These are phyloP conservation scores for Cucumis cinereus DNA, from an alignment of 306 rosid species.

Conservation along the genomic window DNA sequence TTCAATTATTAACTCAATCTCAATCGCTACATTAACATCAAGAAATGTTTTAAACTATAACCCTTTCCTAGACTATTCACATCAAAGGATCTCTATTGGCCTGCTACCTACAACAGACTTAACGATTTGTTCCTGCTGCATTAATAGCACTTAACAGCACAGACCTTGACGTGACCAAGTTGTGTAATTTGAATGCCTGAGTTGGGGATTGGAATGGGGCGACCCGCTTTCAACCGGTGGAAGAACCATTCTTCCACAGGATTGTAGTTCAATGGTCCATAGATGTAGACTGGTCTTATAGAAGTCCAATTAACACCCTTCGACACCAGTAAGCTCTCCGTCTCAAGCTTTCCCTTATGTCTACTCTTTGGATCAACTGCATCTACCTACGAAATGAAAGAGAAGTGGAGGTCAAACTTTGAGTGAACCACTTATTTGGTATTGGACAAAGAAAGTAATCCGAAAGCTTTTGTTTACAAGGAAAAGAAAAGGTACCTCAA, in stretches of 20 bases:
- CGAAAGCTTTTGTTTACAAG: background rate
- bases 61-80: background rate
- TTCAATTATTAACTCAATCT: background rate
- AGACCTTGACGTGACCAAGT: conserved; percentile 92
- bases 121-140: background rate
- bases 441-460: background rate
- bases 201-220: conserved; percentile 89
- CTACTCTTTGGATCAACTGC: conserved; percentile 99
- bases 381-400: conserved; percentile 33
- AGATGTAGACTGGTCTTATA: conserved; percentile 86
- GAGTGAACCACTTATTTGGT: background rate
- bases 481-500: conserved; percentile 36
- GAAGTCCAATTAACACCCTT: conserved; percentile 89
- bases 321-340: conserved; percentile 64
- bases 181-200: conserved; percentile 81
- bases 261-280: conserved; percentile 92
- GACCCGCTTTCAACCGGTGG: conserved; percentile 93
- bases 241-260: conserved; percentile 99
- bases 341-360: conserved; percentile 99
- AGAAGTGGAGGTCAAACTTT: background rate
- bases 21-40: background rate
- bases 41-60: background rate
- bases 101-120: background rate
- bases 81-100: background rate
- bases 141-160: background rate